Base-by-base conservation (phyloP, 1,284 basidiomycete species). In the Cutaneotrichosporon mucoides region DNA sequence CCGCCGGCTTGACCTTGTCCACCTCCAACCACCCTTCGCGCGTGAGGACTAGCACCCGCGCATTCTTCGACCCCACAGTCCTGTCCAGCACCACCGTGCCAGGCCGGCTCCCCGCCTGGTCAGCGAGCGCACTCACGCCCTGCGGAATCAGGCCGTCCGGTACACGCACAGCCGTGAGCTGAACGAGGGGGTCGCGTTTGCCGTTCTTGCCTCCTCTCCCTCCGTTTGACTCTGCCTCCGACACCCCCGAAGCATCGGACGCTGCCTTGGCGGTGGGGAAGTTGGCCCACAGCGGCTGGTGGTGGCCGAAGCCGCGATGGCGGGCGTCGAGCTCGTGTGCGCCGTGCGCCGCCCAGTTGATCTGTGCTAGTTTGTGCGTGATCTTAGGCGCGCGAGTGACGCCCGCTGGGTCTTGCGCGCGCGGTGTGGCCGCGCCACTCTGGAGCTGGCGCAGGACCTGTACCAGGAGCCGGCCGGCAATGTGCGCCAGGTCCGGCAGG, bases 381-480 rank as follows among this genome's bases (percentile, higher is more conserved):
- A 92, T 88, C 57, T 84, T 80, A 0, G 86, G 84, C 1, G 90
- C 90, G 57, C 80, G 79, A 0, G 82, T 80, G 4, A 81, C 80
- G 0, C 72, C 59, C 0, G 74, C 64, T 6, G 78, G 67, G 16
- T 80, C 63, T 75, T 87, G 86, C 1, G 83, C 76, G 2, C 48
- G 76, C 0, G 82, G 76, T 5, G 67, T 68, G 16, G 81, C 87
- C 64, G 75, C 84, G 15, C 82, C 83, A 0, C 67, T 62, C 7
- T 84, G 73, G 75, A 93, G 85, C 52, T 85, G 78, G 37, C 86
- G 80, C 4, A 96, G 76, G 4, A 88, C 84, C 0, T 84, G 78
- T 0, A 92, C 85, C 15, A 97, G 81, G 1, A 92, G 73, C 37
- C 81, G 74, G 0, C 88, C 90, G 0, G 90, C 92, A n/a, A 79